Base-by-base conservation (phyloP, 768 basidiomycete species). In the Trametes sanguinea region DNA sequence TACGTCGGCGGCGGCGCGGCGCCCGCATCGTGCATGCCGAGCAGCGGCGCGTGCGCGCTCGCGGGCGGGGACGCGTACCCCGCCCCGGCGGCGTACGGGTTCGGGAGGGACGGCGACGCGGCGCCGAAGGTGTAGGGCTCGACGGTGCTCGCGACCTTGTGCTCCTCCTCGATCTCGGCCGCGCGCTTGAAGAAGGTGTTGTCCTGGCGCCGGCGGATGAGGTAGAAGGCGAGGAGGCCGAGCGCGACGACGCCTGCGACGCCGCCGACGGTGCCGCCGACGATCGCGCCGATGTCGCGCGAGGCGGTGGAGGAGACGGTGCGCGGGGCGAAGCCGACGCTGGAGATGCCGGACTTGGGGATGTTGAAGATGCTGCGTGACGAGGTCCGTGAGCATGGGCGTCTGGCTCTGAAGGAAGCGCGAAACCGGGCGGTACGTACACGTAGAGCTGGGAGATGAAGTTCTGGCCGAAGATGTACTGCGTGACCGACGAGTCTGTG, bases 231-330 rank as follows among this genome's bases (percentile, higher is more conserved):
- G 44, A 69, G 56, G 54, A 71, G 51, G 40, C 54, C 70, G 62
- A 74, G 11, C 54, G 68, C 40, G 51, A 67, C 51, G 54, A 73
- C 66, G 47, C 66, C 69, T 11, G 58, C 68, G 46, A 73, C 67
- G 56, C 73, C 72, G 42, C 73, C 71, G 27, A 74, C 65, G 2
- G 66, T 64, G 44, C 72, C 71, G 44, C 73, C 72, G 50, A 74
- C 67, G 57, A 74, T 72, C 9, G 72, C 68, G 54, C 72, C 74
- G 46, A 66, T 64, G 64, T 68, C 58, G 39, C 63, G 63, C n/a
- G 65, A 60, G 11, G 35, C 46, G 42, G 64, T 60, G 53, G 61
- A 51, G 7, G 64, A 43, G 45, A 52, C 63, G 46, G 51, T 16
- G 42, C 66, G 63, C 9, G 65, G 62, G 22, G 71, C 71, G 54